Conservation (phyloP, 129 eudicot genomes). For the Erigeron canadensis region DNA sequence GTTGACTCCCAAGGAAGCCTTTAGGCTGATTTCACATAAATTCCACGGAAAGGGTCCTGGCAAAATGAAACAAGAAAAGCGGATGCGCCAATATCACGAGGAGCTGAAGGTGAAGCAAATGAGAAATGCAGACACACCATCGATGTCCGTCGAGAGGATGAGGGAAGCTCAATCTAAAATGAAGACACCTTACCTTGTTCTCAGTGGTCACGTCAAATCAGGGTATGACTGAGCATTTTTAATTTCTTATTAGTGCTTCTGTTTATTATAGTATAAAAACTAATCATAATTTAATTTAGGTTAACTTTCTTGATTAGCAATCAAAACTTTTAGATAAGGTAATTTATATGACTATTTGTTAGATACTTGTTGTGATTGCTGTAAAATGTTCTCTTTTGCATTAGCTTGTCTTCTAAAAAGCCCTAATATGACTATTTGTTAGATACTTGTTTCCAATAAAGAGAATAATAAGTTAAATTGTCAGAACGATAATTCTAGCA, state of each 20-base stretch:
- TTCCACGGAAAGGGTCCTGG: constrained; percentile 98
- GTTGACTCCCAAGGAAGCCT: constrained; percentile 97
- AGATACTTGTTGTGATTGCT: neutral
- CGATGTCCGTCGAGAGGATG: constrained; percentile 88
- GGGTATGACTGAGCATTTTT: constrained; percentile 55
- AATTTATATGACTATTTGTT: too few species aligned
- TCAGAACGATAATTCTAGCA: neutral
- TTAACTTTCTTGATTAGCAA: too few species aligned
- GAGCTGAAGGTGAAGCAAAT: constrained; percentile 88
- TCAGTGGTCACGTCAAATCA: constrained; percentile 89
- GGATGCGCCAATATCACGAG: constrained; percentile 78
- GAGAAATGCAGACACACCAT: constrained; percentile 86
- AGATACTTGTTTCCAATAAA: neutral
- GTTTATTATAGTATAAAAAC: neutral
- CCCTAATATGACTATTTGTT: neutral
- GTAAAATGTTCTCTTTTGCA: neutral
- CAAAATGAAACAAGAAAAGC: constrained; percentile 91
- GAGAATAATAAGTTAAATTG: neutral
- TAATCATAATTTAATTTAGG: neutral
- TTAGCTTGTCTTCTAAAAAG: neutral
- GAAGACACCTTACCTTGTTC: constrained; percentile 82
- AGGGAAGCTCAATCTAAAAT: constrained; percentile 82
- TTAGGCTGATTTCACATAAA: constrained; percentile 78
- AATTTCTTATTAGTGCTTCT: neutral
- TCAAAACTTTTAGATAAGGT: neutral